These are phyloP conservation scores for Sugiyamaella paludigena DNA, from an alignment of 1,139 yeast genomes.

Conservation along the genomic window DNA sequence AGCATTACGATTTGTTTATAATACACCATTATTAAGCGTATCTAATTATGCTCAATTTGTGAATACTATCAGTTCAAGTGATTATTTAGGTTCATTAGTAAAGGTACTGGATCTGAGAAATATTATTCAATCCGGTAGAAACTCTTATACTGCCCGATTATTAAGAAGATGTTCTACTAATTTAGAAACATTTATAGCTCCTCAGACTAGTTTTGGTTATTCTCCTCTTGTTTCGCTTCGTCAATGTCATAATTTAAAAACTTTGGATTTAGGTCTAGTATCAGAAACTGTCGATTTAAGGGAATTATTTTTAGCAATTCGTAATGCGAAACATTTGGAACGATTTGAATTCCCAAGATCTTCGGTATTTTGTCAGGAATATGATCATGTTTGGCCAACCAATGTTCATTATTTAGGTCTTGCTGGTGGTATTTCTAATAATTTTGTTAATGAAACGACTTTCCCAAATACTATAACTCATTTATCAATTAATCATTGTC, in stretches of 20 bases:
- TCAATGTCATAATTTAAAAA: slow-evolving; percentile 60
- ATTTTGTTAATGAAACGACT: slow-evolving; percentile 60
- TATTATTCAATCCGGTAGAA: slow-evolving; percentile 89
- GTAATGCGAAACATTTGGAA: slow-evolving; percentile 58
- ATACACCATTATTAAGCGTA: slow-evolving; percentile 59
- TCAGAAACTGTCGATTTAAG: slow-evolving; percentile 85
- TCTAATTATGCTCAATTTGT: slow-evolving; percentile 72
- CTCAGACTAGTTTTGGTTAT: slow-evolving; percentile 91
- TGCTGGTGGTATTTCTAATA: slow-evolving; percentile 87
- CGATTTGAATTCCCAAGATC: slow-evolving; percentile 86
- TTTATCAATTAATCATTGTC: slow-evolving; percentile 85
- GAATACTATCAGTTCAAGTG: slow-evolving; percentile 50
- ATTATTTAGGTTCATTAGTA: slow-evolving; percentile 36
- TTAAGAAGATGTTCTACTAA: slow-evolving; percentile 68
- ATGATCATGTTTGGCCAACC: slow-evolving; percentile 67
- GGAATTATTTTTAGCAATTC: slow-evolving; percentile 73
- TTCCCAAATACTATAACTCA: slow-evolving; percentile 72
- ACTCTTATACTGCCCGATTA: slow-evolving; percentile 80
- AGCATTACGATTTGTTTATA: slow-evolving; percentile 62
- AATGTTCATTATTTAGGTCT: slow-evolving; percentile 66
- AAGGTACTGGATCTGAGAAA: slow-evolving; percentile 61
- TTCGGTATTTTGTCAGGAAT: slow-evolving; percentile 70
- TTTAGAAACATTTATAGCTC: slow-evolving; percentile 73
- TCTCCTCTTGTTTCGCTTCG: slow-evolving; percentile 81
- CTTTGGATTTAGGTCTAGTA: slow-evolving; percentile 80